Conservation (phyloP, 2,329 filamentous ascomycete species). For the Diaporthe vexans region DNA sequence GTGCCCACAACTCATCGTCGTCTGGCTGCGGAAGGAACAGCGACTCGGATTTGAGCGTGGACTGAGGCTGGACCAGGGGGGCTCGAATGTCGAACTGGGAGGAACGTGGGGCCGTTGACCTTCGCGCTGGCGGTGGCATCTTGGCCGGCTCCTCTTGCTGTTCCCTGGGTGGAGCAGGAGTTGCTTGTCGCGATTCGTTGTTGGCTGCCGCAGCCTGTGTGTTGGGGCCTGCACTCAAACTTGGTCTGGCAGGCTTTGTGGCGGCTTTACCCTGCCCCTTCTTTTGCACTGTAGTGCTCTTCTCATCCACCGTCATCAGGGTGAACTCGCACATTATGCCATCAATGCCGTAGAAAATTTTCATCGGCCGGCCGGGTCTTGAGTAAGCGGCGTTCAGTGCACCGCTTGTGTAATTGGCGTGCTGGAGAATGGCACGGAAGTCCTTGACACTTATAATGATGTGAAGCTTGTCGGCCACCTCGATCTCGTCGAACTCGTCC, state of each 20-base stretch:
- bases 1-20: slow-evolving; percentile 81
- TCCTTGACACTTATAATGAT: slow-evolving; percentile 87
- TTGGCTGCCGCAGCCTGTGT: slow-evolving; percentile 51
- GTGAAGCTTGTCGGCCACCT: slow-evolving; percentile 81
- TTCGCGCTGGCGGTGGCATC: slow-evolving; percentile 46
- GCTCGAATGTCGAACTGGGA: slow-evolving; percentile 52
- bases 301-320: slow-evolving; percentile 84
- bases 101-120: slow-evolving; percentile 52
- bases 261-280: slow-evolving; percentile 58
- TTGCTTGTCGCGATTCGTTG: slow-evolving; percentile 48
- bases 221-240: slow-evolving; percentile 63
- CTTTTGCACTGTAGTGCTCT: slow-evolving; percentile 62
- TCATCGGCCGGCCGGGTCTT: slow-evolving; percentile 77
- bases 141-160: slow-evolving; percentile 25
- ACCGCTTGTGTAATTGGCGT: slow-evolving; percentile 79
- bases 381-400: slow-evolving; percentile 79
- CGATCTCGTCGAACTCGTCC: slow-evolving; percentile 82
- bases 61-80: slow-evolving; percentile 59
- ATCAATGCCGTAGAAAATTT: slow-evolving; percentile 78
- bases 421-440: slow-evolving; percentile 83
- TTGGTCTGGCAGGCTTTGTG: slow-evolving; percentile 57
- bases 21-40: slow-evolving; percentile 77
- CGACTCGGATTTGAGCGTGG: slow-evolving; percentile 74
- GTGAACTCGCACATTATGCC: slow-evolving; percentile 83
- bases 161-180: slow-evolving; percentile 40